Evolutionary conservation across 2,329 filamentous ascomycete species (phyloP), one percentile per base, ranked within the genome.

Genomic region (Emergomyces africanus): DNA sequence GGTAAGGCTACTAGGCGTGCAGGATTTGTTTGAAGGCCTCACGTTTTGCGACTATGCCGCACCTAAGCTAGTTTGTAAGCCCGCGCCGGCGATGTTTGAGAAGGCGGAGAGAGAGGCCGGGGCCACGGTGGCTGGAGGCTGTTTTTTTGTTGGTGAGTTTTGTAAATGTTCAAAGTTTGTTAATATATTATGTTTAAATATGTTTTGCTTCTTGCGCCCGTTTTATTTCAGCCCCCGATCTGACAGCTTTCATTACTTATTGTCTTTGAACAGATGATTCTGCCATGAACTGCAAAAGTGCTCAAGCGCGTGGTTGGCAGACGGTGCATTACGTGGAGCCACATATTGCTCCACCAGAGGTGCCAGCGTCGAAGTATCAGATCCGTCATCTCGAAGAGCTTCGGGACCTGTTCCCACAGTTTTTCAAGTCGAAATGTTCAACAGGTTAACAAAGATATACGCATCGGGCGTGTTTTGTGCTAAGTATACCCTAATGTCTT

Each of bases 1-100:
- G 0, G 84, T 96, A 14, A 84, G 81, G 61, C 77, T 99, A 23
- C 78, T 99, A 1, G 85, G 82, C 1, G 78, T 99, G 28, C 90
- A 95, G 1, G 89, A 96, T 70, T 76, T 92, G 30, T 99, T 99
- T 69, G 92, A 97, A 63, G 94, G 94, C 8, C 83, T 97, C 62
- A 99, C 94, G 0, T 99, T 84, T 72, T 99, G 95, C 70, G 89
- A 99, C 73, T 99, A 99, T 73, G 80, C 78, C 12, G 75, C 81
- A 18, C 77, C 83, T 48, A 86, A 83, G 15, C 79, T 99, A 62
- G 74, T 95, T 53, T 96, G 94, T 77, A 99, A 99, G 72, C 94
- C 94, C 2, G 81, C 88, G 59, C 79, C 79, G 57, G 83, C 85
- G 57, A 94, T 95, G 87, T 99, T 85, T 70, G 81, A 81, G 42